Evolutionary conservation across 441 rosid genomes (phyloP).

Genomic region (Sinapis alba): DNA sequence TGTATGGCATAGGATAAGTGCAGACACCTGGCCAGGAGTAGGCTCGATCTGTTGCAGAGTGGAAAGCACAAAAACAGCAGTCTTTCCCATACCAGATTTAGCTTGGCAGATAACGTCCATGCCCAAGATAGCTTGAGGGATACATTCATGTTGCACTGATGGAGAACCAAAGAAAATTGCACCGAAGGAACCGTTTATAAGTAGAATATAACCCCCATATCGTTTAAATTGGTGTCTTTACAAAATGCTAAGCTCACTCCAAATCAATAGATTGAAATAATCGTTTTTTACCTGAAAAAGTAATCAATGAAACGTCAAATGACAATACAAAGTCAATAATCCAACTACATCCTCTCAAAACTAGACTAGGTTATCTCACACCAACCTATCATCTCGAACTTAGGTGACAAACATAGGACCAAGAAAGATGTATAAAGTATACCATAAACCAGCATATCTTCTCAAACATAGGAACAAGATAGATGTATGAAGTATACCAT

Average conservation of each 20-base stretch:
- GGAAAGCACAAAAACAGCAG: slow-evolving; percentile 94
- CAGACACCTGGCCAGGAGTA: slow-evolving; percentile 87
- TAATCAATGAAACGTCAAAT: background rate
- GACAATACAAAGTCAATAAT: background rate
- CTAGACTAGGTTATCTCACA: background rate
- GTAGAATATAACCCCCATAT: slow-evolving; percentile 70
- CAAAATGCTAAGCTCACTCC: slow-evolving; percentile 66
- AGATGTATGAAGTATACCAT: background rate
- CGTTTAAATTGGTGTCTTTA: slow-evolving; percentile 69
- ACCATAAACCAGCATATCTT: background rate
- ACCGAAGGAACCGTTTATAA: slow-evolving; percentile 74
- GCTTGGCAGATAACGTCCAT: slow-evolving; percentile 99
- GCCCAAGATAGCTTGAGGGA: slow-evolving; percentile 98
- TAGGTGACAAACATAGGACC: background rate
- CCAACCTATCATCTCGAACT: background rate
- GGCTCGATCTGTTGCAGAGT: slow-evolving; percentile 95
- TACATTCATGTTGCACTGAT: slow-evolving; percentile 98
- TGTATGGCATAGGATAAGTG: slow-evolving; percentile 94
- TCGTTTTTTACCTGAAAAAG: slow-evolving; percentile 68
- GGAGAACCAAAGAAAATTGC: slow-evolving; percentile 86
- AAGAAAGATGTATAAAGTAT: background rate
- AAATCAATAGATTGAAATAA: slow-evolving; percentile 60
- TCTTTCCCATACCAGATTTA: slow-evolving; percentile 99
- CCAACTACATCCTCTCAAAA: background rate
- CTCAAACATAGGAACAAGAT: background rate